Percentiles rank a stretch among this genome's conserved stretches.
phyloP scores from a whole-genome alignment of 208 protist species.

The Leishmania guyanensis region DNA sequence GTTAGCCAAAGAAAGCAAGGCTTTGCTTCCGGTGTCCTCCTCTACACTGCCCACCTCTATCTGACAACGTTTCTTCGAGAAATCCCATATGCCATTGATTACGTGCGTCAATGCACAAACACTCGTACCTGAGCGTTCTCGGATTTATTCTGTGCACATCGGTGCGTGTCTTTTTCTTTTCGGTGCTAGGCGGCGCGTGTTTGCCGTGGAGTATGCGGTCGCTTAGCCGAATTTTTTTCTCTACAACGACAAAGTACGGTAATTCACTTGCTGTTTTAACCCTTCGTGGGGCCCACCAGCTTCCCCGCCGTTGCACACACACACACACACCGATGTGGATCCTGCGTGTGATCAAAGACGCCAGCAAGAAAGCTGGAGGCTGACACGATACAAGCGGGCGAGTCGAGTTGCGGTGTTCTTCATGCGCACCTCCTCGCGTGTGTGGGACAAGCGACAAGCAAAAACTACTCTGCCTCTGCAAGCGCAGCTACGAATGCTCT shows the following conservation, averaged over 20 bases:
- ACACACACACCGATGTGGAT: not conserved
- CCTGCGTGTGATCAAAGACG: not conserved
- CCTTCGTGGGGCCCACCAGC: not conserved
- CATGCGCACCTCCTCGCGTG: not conserved
- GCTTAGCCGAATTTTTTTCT: not conserved
- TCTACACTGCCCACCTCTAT: not conserved
- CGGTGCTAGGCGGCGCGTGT: not conserved
- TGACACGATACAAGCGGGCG: not conserved
- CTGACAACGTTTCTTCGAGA: not conserved
- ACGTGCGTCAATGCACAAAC: not conserved
- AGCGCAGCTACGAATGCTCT: not conserved
- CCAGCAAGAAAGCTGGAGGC: not conserved
- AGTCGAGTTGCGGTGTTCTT: not conserved
- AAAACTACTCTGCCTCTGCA: not conserved
- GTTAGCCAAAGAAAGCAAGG: not conserved
- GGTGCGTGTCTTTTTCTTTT: no score
- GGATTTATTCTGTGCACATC: no score
- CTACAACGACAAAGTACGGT: no score
- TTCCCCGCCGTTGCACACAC: not conserved
- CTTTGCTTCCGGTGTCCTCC: not conserved
- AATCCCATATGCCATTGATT: not conserved
- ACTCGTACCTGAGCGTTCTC: not conserved
- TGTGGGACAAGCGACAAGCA: not conserved
- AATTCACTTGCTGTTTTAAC: not conserved
- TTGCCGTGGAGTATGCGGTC: not conserved